Conservation (phyloP, 1,139 yeast species). For the Diutina sp. region DNA sequence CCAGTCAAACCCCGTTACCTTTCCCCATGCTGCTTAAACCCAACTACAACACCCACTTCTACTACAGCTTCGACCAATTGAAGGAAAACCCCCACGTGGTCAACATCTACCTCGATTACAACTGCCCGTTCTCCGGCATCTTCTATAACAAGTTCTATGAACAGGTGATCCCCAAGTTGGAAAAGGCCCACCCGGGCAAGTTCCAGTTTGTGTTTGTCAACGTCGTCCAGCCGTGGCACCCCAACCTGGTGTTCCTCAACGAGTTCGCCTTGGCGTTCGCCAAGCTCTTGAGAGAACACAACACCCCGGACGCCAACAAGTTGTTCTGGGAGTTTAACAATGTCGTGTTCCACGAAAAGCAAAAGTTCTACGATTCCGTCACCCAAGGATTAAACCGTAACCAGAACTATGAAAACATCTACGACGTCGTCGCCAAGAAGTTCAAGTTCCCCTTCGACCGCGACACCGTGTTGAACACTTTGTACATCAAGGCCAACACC, state of each 20-base stretch:
- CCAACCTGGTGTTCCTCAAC: slow-evolving; percentile 51
- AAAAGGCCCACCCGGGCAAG: slow-evolving; percentile 31
- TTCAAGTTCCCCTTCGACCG: slow-evolving; percentile 23
- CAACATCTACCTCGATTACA: slow-evolving; percentile 59
- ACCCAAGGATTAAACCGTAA: slow-evolving; percentile 41
- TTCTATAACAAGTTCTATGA: slow-evolving; percentile 42
- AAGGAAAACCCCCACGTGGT: slow-evolving; percentile 19
- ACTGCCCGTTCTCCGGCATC: slow-evolving; percentile 65
- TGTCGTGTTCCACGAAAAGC: slow-evolving; percentile 40
- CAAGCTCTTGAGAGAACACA: slow-evolving; percentile 32
- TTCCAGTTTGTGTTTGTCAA: slow-evolving; percentile 51
- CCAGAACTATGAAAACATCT: slow-evolving; percentile 42
- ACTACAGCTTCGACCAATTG: neutral
- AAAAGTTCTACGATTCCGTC: slow-evolving; percentile 49
- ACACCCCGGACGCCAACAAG: slow-evolving; percentile 10
- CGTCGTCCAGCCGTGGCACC: slow-evolving; percentile 83
- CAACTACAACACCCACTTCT: neutral
- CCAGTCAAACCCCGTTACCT: neutral
- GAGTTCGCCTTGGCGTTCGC: slow-evolving; percentile 69
- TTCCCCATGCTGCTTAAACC: neutral
- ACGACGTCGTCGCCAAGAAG: slow-evolving; percentile 32
- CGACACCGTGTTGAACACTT: slow-evolving; percentile 21
- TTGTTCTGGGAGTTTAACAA: slow-evolving; percentile 53
- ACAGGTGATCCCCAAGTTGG: slow-evolving; percentile 41
- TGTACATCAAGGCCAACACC: slow-evolving; percentile 14